Percentiles rank a stretch among this genome's conserved stretches.
Evolutionary conservation across 495 filamentous ascomycete genomes (phyloP).

Genomic region (Letharia columbiana): DNA sequence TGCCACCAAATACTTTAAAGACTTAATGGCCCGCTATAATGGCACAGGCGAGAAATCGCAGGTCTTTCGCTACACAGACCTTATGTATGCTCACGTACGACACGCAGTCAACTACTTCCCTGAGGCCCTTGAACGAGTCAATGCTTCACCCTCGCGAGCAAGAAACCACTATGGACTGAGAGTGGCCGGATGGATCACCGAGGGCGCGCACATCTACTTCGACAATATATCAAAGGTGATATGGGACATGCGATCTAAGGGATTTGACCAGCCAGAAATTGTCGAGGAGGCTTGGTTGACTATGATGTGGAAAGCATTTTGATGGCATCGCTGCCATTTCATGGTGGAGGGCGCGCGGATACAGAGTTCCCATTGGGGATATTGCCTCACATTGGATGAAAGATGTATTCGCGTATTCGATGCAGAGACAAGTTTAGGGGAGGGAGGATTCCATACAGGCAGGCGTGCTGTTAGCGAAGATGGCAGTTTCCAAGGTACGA

Average conservation of each 20-base stretch:
- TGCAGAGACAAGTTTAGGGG: neutral
- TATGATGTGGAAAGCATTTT: conserved; percentile 28
- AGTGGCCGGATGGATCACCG: conserved; percentile 16
- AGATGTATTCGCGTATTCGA: neutral
- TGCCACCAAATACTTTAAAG: conserved; percentile 6
- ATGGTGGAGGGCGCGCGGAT: conserved; percentile 25
- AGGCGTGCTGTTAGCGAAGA: neutral
- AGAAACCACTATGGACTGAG: conserved; percentile 13
- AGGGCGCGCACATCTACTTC: conserved; percentile 19
- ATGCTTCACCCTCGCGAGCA: conserved; percentile 8
- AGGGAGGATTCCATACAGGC: neutral
- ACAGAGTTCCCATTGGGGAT: conserved; percentile 25
- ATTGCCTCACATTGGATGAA: conserved; percentile 29
- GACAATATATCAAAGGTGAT: conserved; percentile 17
- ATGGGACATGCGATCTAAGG: conserved; percentile 14
- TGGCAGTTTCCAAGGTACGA: neutral
- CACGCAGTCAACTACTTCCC: conserved; percentile 13
- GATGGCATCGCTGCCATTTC: conserved; percentile 27
- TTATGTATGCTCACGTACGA: conserved; percentile 14
- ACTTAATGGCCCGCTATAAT: neutral
- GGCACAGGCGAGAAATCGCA: neutral
- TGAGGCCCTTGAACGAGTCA: conserved; percentile 10
- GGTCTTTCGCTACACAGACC: conserved; percentile 12
- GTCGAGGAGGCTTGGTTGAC: conserved; percentile 27
- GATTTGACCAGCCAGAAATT: conserved; percentile 16